Evolutionary conservation across 2,329 filamentous ascomycete species (phyloP), one percentile per base, ranked within the genome.

Genomic region (Teratosphaeria gauchensis): DNA sequence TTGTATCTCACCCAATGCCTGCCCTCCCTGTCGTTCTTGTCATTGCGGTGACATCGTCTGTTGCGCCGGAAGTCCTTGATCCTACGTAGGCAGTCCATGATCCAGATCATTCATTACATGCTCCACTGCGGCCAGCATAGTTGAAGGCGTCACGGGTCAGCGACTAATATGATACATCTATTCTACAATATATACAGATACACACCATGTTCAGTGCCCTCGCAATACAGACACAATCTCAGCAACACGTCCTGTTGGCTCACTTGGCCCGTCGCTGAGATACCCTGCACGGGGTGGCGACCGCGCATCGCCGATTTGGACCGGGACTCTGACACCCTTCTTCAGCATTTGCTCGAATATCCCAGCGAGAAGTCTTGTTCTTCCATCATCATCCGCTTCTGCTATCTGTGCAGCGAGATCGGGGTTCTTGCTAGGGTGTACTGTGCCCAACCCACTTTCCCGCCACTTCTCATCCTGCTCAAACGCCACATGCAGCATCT

Each of bases 381-480:
- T 38, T 14, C 58, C 53, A 7, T 42, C 28, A 46, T 33, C 35
- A 48, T 54, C 28, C 32, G 12, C 53, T 24, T 61, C 56, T 30
- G 30, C 46, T 12, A 21, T 5, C 28, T 33, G 31, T n/a, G 16
- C 52, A 28, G 28, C 57, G 12, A 33, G 46, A 3, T 59, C 38
- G 1, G 14, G 4, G 9, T 42, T 14, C 48, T 56, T 21, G 2
- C 52, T 55, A 5, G 46, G n/a, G 24, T 53, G 56, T 16, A 54
- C 56, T 16, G 54, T 6, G 1, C 62, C 65, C 21, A 67, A 9
- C 8, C 56, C 51, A 5, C 42, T 28, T 12, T 60, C 51, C 31
- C 63, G 61, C 68, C 68, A 70, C 21, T 56, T 51, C 24, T 59
- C 24, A 51, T 70, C 68, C 35, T 55, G 58, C 28, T 57, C 32